Conservation (phyloP, 345 rosid species). For the Hypericum androsaemum region DNA sequence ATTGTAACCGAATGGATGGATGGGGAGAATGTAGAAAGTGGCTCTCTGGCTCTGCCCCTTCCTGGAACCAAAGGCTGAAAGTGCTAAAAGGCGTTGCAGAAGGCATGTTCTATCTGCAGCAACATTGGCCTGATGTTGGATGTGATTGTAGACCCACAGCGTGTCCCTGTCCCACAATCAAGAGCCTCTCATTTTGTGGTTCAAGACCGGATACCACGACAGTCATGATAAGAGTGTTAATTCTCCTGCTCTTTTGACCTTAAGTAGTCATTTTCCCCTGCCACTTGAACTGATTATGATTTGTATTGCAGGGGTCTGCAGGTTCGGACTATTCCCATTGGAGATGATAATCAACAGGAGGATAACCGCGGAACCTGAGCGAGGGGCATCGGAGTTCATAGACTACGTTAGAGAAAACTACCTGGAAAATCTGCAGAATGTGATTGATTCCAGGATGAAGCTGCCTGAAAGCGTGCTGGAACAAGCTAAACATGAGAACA, state of each 20-base stretch:
- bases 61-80: constrained; percentile 53
- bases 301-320: constrained; percentile 30
- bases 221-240: constrained; percentile 22
- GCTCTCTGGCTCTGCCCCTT: constrained; percentile 32
- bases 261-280: too few species aligned
- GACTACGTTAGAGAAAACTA: constrained; percentile 42
- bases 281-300: background rate
- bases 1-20: constrained; percentile 43
- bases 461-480: constrained; percentile 30
- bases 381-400: constrained; percentile 28
- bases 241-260: background rate
- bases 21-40: constrained; percentile 41
- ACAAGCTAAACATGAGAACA: constrained; percentile 39
- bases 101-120: constrained; percentile 41
- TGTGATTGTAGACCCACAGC: constrained; percentile 41
- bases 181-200: constrained; percentile 46
- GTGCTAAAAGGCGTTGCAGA: constrained; percentile 39
- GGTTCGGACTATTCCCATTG: constrained; percentile 42
- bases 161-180: constrained; percentile 27
- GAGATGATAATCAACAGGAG: constrained; percentile 47
- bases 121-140: constrained; percentile 51
- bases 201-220: constrained; percentile 30
- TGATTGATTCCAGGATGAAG: constrained; percentile 42
- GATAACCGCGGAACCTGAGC: constrained; percentile 27
- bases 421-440: constrained; percentile 31